phyloP scores from a whole-genome alignment of 2,329 filamentous ascomycete genomes.

The Sporothrix curviconia region DNA sequence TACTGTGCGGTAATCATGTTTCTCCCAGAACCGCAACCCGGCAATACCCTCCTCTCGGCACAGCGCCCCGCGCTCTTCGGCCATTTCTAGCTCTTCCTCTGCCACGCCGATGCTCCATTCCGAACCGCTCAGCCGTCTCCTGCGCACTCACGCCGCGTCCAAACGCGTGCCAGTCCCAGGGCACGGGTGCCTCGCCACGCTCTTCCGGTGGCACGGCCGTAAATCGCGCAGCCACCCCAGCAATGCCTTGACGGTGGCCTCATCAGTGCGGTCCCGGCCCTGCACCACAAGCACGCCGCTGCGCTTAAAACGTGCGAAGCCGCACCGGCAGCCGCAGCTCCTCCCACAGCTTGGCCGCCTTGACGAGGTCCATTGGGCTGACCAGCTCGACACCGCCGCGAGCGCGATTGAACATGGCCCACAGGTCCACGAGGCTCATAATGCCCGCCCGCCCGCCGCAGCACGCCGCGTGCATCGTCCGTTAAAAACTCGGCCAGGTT shows the following conservation, averaged over 20 bases:
- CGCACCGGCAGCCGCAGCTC: conserved; percentile 79
- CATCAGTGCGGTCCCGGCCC: conserved; percentile 78
- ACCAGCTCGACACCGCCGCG: conserved; percentile 91
- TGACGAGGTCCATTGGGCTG: conserved; percentile 84
- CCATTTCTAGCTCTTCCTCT: conserved; percentile 93
- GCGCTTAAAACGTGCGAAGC: conserved; percentile 71
- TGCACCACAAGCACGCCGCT: conserved; percentile 94
- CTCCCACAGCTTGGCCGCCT: conserved; percentile 83
- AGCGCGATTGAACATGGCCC: conserved; percentile 90
- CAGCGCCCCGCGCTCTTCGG: conserved; percentile 78
- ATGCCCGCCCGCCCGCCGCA: conserved; percentile 79
- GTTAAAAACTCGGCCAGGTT: conserved; percentile 85
- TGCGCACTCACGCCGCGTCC: conserved; percentile 84
- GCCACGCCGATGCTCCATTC: conserved; percentile 97
- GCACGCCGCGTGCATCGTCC: conserved; percentile 71
- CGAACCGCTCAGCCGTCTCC: conserved; percentile 81
- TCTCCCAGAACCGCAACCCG: conserved; percentile 89
- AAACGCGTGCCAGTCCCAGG: conserved; percentile 72
- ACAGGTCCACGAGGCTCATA: conserved; percentile 82
- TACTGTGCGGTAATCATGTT: conserved; percentile 36
- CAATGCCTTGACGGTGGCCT: conserved; percentile 74
- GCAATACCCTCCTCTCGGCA: conserved; percentile 91
- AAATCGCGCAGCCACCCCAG: conserved; percentile 71
- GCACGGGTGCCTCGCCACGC: conserved; percentile 36
- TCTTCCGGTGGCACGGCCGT: conserved; percentile 52